phyloP scores from a whole-genome alignment of 805 yeast species.

The Yarrowia sp. region DNA sequence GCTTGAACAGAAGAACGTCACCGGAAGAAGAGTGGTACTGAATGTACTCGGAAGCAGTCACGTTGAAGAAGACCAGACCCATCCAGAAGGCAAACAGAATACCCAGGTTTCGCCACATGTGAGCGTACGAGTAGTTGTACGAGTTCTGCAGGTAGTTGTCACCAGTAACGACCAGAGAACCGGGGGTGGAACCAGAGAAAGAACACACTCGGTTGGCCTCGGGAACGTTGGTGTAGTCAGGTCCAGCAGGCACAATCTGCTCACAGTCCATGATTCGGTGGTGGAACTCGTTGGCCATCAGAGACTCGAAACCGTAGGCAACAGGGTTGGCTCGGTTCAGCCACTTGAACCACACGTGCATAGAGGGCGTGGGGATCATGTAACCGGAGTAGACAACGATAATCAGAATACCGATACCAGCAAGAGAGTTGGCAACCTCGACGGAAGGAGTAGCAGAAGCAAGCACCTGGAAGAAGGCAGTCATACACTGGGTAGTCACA shows the following conservation, averaged over 20 bases:
- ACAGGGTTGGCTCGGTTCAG: conserved; percentile 58
- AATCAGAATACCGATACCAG: conserved; percentile 54
- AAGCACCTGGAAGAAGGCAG: conserved; percentile 52
- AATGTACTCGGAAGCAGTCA: conserved; percentile 39
- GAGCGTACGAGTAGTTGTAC: conserved; percentile 53
- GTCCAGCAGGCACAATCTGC: conserved; percentile 59
- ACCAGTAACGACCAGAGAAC: conserved; percentile 55
- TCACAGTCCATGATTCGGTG: conserved; percentile 55
- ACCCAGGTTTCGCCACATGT: conserved; percentile 82
- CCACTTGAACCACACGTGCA: conserved; percentile 76
- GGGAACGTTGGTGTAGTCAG: conserved; percentile 46
- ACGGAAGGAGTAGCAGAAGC: conserved; percentile 52
- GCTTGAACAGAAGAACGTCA: conserved; percentile 38
- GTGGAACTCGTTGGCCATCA: conserved; percentile 65
- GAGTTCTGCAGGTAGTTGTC: conserved; percentile 51
- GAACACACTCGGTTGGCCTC: conserved; percentile 52
- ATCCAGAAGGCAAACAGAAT: conserved; percentile 53
- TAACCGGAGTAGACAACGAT: conserved; percentile 60
- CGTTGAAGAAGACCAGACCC: conserved; percentile 39
- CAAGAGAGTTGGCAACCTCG: conserved; percentile 59
- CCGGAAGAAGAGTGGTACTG: conserved; percentile 38
- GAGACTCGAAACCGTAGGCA: conserved; percentile 58
- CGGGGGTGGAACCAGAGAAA: conserved; percentile 58
- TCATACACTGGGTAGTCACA: conserved; percentile 48
- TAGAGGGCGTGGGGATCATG: conserved; percentile 56